These are phyloP conservation scores for Leccinellum rugosiceps DNA, from an alignment of 768 basidiomycete species.

Conservation along the genomic window DNA sequence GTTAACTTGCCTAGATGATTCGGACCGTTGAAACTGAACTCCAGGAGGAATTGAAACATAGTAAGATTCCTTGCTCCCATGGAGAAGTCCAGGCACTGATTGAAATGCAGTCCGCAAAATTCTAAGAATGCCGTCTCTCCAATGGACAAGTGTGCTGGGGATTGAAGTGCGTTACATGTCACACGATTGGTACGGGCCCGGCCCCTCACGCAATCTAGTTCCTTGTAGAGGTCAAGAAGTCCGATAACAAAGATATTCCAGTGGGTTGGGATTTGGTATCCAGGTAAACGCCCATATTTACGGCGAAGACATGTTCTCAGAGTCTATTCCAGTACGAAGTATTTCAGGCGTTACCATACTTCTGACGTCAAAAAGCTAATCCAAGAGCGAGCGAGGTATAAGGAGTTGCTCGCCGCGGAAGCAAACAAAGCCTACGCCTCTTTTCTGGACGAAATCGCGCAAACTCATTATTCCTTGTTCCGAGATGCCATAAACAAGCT, in stretches of 20 bases:
- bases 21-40: constrained; percentile 68
- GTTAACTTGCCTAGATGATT: constrained; percentile 48
- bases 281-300: constrained; percentile 38
- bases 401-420: constrained; percentile 67
- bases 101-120: constrained; percentile 58
- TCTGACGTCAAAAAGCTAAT: constrained; percentile 60
- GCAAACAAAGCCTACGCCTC: constrained; percentile 60
- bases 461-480: constrained; percentile 65
- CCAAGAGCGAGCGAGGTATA: constrained; percentile 69
- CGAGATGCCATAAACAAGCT: constrained; percentile 78
- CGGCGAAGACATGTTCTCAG: neutral
- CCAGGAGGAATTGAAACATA: constrained; percentile 63
- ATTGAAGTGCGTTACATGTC: constrained; percentile 56
- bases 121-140: constrained; percentile 67
- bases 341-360: constrained; percentile 69
- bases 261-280: constrained; percentile 63
- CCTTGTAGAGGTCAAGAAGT: constrained; percentile 73
- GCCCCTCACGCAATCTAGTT: constrained; percentile 43
- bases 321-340: constrained; percentile 57
- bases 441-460: constrained; percentile 69
- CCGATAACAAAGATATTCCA: constrained; percentile 44
- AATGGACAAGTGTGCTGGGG: constrained; percentile 62
- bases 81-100: constrained; percentile 1
- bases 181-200: neutral
- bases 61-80: constrained; percentile 36